Evolutionary conservation across 2,329 filamentous ascomycete genomes (phyloP).

Genomic region (Cordyceps farinosa): DNA sequence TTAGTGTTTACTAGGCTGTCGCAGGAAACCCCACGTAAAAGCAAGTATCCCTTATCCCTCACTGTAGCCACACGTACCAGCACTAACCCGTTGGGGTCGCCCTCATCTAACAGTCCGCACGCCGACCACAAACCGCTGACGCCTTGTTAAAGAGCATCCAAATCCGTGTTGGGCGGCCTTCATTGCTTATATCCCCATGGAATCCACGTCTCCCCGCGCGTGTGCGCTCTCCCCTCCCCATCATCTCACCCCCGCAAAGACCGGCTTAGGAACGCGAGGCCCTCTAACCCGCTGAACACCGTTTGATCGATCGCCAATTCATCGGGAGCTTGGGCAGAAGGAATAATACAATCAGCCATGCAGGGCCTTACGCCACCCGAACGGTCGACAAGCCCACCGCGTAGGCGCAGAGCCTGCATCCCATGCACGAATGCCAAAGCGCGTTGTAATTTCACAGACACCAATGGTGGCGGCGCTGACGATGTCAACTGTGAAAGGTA

Average conservation of each 20-base stretch:
- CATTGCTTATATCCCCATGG: conserved; percentile 13
- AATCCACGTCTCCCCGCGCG: background rate
- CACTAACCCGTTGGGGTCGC: conserved; percentile 11
- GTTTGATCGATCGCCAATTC: conserved; percentile 13
- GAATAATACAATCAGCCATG: conserved; percentile 21
- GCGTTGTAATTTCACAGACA: conserved; percentile 28
- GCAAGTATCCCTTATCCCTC: background rate
- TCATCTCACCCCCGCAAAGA: background rate
- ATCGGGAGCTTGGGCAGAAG: conserved; percentile 7
- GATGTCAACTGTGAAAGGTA: conserved; percentile 30
- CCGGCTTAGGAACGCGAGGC: conserved; percentile 7
- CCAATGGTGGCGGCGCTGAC: conserved; percentile 21
- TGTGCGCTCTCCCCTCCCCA: background rate
- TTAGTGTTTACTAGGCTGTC: background rate
- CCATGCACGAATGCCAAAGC: conserved; percentile 29
- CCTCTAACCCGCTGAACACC: conserved; percentile 6
- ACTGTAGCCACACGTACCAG: background rate
- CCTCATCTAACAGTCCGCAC: conserved; percentile 2
- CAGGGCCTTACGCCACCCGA: conserved; percentile 19
- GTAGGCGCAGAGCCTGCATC: conserved; percentile 30
- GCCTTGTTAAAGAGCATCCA: background rate
- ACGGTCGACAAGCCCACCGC: conserved; percentile 26
- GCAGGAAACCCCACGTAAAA: no score
- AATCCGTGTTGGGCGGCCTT: background rate
- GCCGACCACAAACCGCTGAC: background rate